These are phyloP conservation scores for Podospora pseudopauciseta DNA, from an alignment of 495 filamentous ascomycete genomes.

Conservation along the genomic window DNA sequence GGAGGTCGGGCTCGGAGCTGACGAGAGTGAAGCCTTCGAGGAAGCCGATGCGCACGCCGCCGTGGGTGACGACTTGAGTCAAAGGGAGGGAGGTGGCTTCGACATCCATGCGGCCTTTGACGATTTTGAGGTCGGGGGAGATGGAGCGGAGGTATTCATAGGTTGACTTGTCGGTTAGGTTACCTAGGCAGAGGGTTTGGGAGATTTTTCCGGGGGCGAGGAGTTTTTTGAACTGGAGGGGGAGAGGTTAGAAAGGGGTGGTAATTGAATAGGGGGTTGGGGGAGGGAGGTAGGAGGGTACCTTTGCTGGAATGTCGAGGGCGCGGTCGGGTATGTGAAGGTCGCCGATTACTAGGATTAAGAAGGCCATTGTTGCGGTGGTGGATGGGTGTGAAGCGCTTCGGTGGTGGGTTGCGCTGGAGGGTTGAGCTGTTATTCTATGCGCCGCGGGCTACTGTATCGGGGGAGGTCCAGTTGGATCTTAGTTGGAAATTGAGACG, in stretches of 20 bases:
- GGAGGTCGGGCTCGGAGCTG: slow-evolving; percentile 82
- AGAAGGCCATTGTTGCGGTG: slow-evolving; percentile 42
- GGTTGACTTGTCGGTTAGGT: slow-evolving; percentile 89
- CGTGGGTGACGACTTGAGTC: slow-evolving; percentile 92
- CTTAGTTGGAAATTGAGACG: not conserved
- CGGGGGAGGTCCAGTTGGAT: not conserved
- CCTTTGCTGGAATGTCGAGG: slow-evolving; percentile 84
- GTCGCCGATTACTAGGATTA: slow-evolving; percentile 87
- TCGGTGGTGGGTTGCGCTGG: not conserved
- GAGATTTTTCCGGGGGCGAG: slow-evolving; percentile 96
- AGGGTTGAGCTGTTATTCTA: not conserved
- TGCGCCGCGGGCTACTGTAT: not conserved
- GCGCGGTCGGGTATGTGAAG: slow-evolving; percentile 97
- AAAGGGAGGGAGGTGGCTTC: slow-evolving; percentile 87
- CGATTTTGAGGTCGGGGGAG: slow-evolving; percentile 91
- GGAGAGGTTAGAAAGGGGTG: not conserved
- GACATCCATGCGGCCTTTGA: slow-evolving; percentile 89
- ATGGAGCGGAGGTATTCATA: slow-evolving; percentile 92
- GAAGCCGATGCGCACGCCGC: slow-evolving; percentile 89
- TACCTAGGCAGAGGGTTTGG: slow-evolving; percentile 95
- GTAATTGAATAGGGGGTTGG: not conserved
- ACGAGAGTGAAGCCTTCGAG: slow-evolving; percentile 96
- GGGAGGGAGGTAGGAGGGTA: slow-evolving; percentile 32
- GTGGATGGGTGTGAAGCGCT: not conserved
- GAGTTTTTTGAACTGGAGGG: slow-evolving; percentile 87